Conservation (phyloP, 179 eudicot species). For the Silene vulgaris region DNA sequence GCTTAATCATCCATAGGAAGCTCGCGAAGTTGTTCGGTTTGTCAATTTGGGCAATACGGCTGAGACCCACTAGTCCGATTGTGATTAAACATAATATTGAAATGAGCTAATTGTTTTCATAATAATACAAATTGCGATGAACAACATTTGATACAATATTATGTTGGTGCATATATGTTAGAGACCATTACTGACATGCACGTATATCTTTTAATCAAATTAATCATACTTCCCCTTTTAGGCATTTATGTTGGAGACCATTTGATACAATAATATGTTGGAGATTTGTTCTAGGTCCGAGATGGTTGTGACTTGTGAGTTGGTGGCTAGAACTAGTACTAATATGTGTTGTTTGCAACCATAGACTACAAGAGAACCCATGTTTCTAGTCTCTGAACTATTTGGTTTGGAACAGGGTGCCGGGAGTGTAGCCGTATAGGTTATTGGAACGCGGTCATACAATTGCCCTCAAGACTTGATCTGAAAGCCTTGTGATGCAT, state of each 20-base stretch:
- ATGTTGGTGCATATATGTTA: background rate
- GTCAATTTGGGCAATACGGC: background rate
- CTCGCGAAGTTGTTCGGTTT: background rate
- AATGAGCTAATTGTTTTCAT: background rate
- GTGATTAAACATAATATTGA: background rate
- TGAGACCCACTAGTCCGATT: background rate
- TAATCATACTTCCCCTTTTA: too few relatives aligned
- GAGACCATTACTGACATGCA: background rate
- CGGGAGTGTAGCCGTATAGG: background rate
- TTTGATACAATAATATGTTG: too few relatives aligned
- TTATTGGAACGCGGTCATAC: background rate
- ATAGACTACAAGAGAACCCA: background rate
- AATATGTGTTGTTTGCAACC: background rate
- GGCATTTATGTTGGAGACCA: too few relatives aligned
- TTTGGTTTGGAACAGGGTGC: background rate
- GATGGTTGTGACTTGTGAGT: background rate
- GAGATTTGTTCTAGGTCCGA: background rate
- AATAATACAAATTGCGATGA: background rate
- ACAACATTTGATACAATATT: background rate
- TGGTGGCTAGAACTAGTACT: background rate
- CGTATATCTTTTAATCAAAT: background rate
- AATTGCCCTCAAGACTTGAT: background rate
- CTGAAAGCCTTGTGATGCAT: background rate
- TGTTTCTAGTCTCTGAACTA: slow-evolving; percentile 5
- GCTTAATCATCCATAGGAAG: background rate